Percentiles rank a stretch among this genome's conserved stretches.
These are phyloP conservation scores for Penicillium hordei DNA, from an alignment of 2,329 filamentous ascomycete genomes.

Conservation along the genomic window DNA sequence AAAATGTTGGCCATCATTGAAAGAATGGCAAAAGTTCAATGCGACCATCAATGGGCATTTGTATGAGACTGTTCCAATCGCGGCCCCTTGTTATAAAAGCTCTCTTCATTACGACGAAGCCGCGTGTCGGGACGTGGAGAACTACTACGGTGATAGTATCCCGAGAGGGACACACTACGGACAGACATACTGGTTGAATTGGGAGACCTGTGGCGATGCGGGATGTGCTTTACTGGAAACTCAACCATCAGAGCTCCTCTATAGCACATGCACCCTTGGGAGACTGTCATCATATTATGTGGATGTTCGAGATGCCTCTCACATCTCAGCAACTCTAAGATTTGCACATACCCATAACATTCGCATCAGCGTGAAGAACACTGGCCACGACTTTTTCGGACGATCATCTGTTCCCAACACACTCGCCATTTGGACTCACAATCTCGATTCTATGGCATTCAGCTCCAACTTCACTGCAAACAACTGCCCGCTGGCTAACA, in stretches of 20 bases:
- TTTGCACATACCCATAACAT: conserved; percentile 26
- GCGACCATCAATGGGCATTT: conserved; percentile 5
- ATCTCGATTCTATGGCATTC: conserved; percentile 36
- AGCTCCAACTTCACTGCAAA: conserved; percentile 24
- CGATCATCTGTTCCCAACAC: conserved; percentile 39
- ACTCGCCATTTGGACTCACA: conserved; percentile 44
- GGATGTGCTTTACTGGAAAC: not conserved
- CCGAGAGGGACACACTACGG: conserved; percentile 4
- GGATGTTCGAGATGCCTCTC: not conserved
- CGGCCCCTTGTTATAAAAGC: conserved; percentile 9
- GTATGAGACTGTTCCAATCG: conserved; percentile 8
- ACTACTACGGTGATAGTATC: conserved; percentile 1
- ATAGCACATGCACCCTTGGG: not conserved
- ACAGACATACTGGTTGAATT: conserved; percentile 6
- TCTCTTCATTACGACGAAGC: conserved; percentile 1
- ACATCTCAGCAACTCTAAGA: conserved; percentile 1
- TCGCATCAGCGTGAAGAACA: conserved; percentile 54
- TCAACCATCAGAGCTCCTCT: not conserved
- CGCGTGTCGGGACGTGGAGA: conserved; percentile 1
- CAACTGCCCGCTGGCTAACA: conserved; percentile 29
- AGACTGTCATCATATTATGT: conserved; percentile 7
- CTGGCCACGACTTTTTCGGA: conserved; percentile 55
- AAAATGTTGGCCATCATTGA: conserved; percentile 2
- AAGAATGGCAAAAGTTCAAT: conserved; percentile 12
- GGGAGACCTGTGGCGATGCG: conserved; percentile 4